Evolutionary conservation across 2,329 filamentous ascomycete genomes (phyloP), one percentile per base, ranked within the genome.

Genomic region (Ceratocystis smalleyi): DNA sequence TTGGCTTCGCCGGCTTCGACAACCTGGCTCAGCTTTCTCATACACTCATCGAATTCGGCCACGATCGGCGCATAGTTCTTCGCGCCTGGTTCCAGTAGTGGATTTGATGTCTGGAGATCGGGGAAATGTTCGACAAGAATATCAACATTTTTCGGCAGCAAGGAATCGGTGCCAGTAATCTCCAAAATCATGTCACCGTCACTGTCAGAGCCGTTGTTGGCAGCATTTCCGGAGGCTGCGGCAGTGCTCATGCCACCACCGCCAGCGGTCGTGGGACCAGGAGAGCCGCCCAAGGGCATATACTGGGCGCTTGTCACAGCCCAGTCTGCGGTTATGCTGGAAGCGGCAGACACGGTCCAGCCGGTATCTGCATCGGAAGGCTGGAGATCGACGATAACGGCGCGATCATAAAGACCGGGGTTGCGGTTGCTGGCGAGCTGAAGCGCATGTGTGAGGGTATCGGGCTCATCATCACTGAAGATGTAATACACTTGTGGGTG

Each of bases 381-480:
- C 0, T 74, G 75, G 30, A 86, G 73, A 69, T 86, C 82, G 6
- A 86, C 74, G 35, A 86, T 70, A 54, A 86, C 71, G 45, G 81
- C 75, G 60, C 82, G 77, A 66, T 78, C 71, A 70, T 71, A 70
- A 66, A 65, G 8, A 32, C 65, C 59, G 43, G 40, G 22, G 57
- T 60, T 35, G 54, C 62, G 59, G 59, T 65, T 71, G n/a, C 72
- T 70, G 59, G 69, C 68, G 10, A 69, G 66, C 63, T 72, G 82
- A 74, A 73, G 85, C 1, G 87, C 85, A 30, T 43, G 55, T 1
- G 87, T 87, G 45, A 95, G 78, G 55, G 88, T 77, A 59, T 91
- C 87, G 1, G 85, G 82, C 71, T 96, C 91, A 74, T 97, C 94
- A 74, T 97, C 91, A 69, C 83, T 83, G 77, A 99, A 97, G 71